These are phyloP conservation scores for Trametes maxima DNA, from an alignment of 768 basidiomycete species.

Conservation along the genomic window DNA sequence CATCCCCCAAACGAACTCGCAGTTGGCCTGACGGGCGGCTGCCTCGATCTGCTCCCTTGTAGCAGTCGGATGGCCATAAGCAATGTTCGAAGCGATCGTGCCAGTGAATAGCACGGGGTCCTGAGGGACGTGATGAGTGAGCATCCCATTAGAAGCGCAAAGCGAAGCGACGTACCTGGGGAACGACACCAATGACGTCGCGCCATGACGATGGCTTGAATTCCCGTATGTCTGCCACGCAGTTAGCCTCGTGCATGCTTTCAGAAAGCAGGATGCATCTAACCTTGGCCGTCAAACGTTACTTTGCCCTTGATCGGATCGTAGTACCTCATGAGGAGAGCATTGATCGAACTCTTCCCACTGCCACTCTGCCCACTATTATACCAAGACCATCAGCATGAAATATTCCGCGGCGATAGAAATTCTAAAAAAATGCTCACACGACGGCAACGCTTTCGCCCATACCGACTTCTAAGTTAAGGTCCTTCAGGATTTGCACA, in stretches of 20 bases:
- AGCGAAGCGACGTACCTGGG: conserved; percentile 52
- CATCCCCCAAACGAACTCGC: conserved; percentile 94
- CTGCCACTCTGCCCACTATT: conserved; percentile 87
- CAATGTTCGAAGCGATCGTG: conserved; percentile 93
- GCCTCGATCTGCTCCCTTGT: conserved; percentile 84
- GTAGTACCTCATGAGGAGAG: conserved; percentile 85
- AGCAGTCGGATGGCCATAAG: conserved; percentile 77
- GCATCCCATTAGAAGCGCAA: conserved; percentile 3
- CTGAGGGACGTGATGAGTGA: conserved; percentile 23
- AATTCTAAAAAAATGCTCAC: conserved; percentile 51
- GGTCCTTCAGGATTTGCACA: conserved; percentile 78
- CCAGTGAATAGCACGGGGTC: conserved; percentile 91
- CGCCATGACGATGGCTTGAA: conserved; percentile 89
- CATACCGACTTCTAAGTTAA: conserved; percentile 76
- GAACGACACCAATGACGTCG: conserved; percentile 87
- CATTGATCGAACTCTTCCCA: conserved; percentile 92
- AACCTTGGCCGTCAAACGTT: conserved; percentile 85
- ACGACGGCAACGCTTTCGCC: conserved; percentile 92
- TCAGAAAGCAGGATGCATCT: neutral
- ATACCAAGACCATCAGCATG: neutral
- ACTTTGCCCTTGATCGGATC: conserved; percentile 84
- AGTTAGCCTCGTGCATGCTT: neutral
- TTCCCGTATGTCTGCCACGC: conserved; percentile 73
- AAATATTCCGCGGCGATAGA: neutral
- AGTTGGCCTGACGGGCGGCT: conserved; percentile 90